Evolutionary conservation across 2,329 filamentous ascomycete genomes (phyloP), one percentile per base, ranked within the genome.

Genomic region (Penicillium brasilianum): DNA sequence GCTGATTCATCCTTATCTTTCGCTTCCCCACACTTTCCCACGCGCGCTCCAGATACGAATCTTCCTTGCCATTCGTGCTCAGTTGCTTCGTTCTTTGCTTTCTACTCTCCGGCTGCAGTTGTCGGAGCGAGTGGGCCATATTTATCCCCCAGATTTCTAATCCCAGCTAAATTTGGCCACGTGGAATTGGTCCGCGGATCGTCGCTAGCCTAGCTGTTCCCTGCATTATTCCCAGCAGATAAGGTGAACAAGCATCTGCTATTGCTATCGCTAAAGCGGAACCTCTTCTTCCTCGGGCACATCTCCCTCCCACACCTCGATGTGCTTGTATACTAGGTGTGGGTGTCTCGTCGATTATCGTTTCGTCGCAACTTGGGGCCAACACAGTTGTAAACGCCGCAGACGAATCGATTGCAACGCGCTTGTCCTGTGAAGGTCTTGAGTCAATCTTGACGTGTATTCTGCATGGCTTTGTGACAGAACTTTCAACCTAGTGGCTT

Each of bases 321-420:
- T 75, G 74, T 71, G 65, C 67, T 68, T 68, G 69, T 72, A 66
- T 66, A 72, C 69, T 68, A 71, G 66, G 64, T 73, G 69, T 69
- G 72, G 72, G 65, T 74, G 71, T 63, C 66, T 75, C 59, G 64
- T 75, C 55, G 74, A 76, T 69, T 75, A 74, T 74, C 73, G 73
- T 59, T 76, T 74, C 44, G 51, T 74, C 48, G 71, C 72, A 56
- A 74, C 72, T 58, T 75, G 74, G 73, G 71, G 72, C 43, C 71
- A 73, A 68, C 66, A 58, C 61, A 69, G 62, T 58, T 67, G 65
- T 36, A 66, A 67, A 59, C 68, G 70, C 57, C 72, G 69, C 67
- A 71, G 67, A 70, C 66, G 60, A 58, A 59, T 36, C 57, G 44
- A 61, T 60, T 53, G 46, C 30, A 52, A 53, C 41, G 48, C 53